Percentiles rank a stretch among this genome's conserved stretches.
Conservation (phyloP, 2,329 filamentous ascomycete genomes). For the Nannizzia gypsea region DNA sequence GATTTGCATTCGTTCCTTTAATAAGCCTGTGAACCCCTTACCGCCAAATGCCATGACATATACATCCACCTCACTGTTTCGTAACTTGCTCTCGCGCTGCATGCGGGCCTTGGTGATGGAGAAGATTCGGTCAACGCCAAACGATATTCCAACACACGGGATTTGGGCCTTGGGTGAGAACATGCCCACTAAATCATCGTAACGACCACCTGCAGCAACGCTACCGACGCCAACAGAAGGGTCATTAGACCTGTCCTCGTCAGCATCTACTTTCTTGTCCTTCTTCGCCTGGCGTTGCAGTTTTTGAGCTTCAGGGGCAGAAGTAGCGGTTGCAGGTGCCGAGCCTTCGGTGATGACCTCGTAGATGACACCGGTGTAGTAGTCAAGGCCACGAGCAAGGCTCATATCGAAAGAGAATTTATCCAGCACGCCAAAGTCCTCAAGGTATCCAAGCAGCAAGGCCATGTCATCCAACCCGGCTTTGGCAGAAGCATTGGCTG, state of each 20-base stretch:
- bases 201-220: conserved; percentile 79
- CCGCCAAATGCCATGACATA: conserved; percentile 93
- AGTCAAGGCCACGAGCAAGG: conserved; percentile 81
- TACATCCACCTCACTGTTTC: conserved; percentile 70
- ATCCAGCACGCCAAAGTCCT: conserved; percentile 60
- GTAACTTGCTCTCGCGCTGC: conserved; percentile 46
- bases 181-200: conserved; percentile 90
- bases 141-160: conserved; percentile 83
- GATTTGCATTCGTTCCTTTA: conserved; percentile 74
- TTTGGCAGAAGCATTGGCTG: conserved; percentile 62
- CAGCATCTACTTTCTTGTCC: conserved; percentile 39
- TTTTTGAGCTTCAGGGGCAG: conserved; percentile 29
- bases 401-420: conserved; percentile 81
- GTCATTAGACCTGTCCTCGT: conserved; percentile 63
- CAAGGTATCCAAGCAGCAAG: conserved; percentile 68
- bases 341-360: conserved; percentile 77
- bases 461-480: conserved; percentile 71
- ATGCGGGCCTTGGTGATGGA: conserved; percentile 74
- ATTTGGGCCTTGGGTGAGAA: conserved; percentile 76
- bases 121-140: conserved; percentile 92
- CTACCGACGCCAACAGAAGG: conserved; percentile 75
- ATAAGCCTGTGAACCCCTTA: conserved; percentile 67
- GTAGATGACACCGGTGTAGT: conserved; percentile 84
- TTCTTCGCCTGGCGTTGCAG: conserved; percentile 40
- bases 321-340: conserved; percentile 40